Evolutionary conservation across 2,329 filamentous ascomycete genomes (phyloP).

Genomic region (Arthroderma uncinatum): DNA sequence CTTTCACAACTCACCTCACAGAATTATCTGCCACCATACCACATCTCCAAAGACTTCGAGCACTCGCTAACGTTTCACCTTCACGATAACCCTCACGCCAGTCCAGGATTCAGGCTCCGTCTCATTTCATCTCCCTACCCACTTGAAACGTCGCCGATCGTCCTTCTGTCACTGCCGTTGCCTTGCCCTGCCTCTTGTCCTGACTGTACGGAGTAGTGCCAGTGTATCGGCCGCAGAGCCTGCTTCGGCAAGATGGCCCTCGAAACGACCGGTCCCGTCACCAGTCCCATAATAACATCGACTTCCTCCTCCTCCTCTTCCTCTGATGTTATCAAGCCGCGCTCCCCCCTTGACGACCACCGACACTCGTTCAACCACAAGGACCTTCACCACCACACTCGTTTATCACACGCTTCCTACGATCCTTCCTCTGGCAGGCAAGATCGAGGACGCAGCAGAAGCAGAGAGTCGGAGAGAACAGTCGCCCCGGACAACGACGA

Average conservation of each 20-base stretch:
- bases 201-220: not conserved
- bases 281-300: conserved; percentile 3
- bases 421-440: conserved; percentile 1
- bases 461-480: conserved; percentile 1
- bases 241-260: not conserved
- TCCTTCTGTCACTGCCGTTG: not conserved
- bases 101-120: not conserved
- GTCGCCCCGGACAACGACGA: conserved; percentile 1
- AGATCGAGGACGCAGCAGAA: conserved; percentile 1
- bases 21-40: not conserved
- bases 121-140: conserved; percentile 3
- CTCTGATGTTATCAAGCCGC: not conserved
- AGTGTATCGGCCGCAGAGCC: not conserved
- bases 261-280: not conserved
- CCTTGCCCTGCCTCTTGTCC: not conserved
- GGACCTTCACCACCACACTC: not conserved
- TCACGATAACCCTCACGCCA: not conserved
- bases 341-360: conserved; percentile 3
- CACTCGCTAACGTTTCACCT: not conserved
- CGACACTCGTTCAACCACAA: conserved; percentile 1
- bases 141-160: conserved; percentile 1
- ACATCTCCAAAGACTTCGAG: not conserved
- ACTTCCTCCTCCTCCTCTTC: not conserved
- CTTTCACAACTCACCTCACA: too few species aligned
- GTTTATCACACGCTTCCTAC: not conserved